Conservation (phyloP, 805 yeast genomes). For the Candida ascalaphidarum region DNA sequence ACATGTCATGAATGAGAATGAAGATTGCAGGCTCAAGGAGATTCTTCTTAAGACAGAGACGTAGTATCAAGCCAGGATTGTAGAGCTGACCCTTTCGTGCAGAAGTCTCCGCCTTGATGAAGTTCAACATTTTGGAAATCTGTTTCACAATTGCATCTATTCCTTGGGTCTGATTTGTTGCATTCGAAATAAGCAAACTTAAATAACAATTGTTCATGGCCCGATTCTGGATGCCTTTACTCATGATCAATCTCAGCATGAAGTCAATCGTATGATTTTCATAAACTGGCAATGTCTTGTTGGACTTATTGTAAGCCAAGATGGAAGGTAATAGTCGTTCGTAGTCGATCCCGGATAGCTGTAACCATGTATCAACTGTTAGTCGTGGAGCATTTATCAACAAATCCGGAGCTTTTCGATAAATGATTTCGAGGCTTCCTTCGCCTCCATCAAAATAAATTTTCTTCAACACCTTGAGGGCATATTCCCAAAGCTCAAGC, state of each 20-base stretch:
- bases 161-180: constrained; percentile 3
- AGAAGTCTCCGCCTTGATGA: constrained; percentile 14
- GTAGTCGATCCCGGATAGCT: constrained; percentile 45
- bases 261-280: constrained; percentile 63
- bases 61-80: constrained; percentile 66
- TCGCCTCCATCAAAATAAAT: constrained; percentile 35
- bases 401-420: constrained; percentile 61
- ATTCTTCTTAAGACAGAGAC: constrained; percentile 57
- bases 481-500: constrained; percentile 63
- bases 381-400: constrained; percentile 58
- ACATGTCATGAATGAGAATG: constrained; percentile 57
- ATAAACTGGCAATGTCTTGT: constrained; percentile 24
- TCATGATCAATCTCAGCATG: constrained; percentile 40
- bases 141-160: constrained; percentile 36
- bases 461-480: constrained; percentile 49
- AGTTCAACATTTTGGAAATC: constrained; percentile 16
- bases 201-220: constrained; percentile 64
- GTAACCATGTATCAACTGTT: constrained; percentile 76
- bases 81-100: too few species aligned
- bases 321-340: constrained; percentile 68
- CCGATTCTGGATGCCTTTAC: constrained; percentile 29
- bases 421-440: constrained; percentile 31
- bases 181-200: constrained; percentile 51
- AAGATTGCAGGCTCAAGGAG: constrained; percentile 61
- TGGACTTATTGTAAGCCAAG: constrained; percentile 52